phyloP scores from a whole-genome alignment of 2,329 filamentous ascomycete genomes.

The Taxawa tesnikishii region DNA sequence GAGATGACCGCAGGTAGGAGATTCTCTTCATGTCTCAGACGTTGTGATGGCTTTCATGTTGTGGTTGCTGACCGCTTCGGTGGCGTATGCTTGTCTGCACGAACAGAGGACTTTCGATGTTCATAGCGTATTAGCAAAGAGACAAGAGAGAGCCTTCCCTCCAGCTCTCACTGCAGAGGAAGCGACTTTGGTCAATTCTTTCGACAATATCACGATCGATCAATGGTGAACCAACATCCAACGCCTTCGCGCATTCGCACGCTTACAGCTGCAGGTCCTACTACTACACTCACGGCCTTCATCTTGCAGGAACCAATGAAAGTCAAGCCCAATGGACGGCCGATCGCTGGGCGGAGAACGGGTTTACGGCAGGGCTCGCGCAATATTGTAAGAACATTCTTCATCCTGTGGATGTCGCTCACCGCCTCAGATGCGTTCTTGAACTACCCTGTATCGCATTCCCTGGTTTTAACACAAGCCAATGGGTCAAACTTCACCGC shows the following conservation, averaged over 20 bases:
- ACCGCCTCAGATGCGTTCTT: constrained; percentile 27
- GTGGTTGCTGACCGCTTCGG: no score
- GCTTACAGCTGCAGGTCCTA: constrained; percentile 37
- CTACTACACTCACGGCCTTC: constrained; percentile 38
- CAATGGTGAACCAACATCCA: no score
- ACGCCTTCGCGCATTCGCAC: constrained; percentile 38
- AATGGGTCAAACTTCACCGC: constrained; percentile 61
- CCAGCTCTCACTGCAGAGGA: no score
- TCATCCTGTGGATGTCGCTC: constrained; percentile 20
- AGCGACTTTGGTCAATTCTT: no score
- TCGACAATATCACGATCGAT: no score
- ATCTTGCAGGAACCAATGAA: constrained; percentile 39
- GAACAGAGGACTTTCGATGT: no score
- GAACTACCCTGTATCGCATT: constrained; percentile 32
- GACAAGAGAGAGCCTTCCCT: no score
- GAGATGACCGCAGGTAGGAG: no score
- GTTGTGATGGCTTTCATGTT: no score
- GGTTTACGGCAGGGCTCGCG: constrained; percentile 31
- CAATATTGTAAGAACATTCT: constrained; percentile 26
- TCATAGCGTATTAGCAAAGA: no score
- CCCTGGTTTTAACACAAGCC: constrained; percentile 28
- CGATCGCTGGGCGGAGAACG: constrained; percentile 36
- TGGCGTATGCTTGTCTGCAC: no score
- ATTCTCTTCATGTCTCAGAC: no score
- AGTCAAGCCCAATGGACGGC: constrained; percentile 40